Conservation (phyloP, 179 eudicot species). For the Spergularia azorica region DNA sequence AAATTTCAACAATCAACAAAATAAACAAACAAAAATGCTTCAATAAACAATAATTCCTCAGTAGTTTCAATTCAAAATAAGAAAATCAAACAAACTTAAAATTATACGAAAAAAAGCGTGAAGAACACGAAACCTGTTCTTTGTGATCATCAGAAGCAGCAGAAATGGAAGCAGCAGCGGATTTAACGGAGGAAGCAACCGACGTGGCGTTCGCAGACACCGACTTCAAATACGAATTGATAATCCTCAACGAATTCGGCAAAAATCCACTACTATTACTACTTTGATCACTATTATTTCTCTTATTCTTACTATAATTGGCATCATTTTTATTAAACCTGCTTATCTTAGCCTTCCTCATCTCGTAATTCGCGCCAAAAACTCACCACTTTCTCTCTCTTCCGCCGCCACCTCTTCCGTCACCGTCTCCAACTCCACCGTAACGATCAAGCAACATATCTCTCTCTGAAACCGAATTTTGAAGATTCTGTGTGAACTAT, state of each 20-base stretch:
- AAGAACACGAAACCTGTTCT: constrained; percentile 49
- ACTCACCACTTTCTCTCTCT: too few species aligned
- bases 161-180: constrained; percentile 58
- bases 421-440: too few species aligned
- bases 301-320: neutral
- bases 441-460: too few species aligned
- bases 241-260: constrained; percentile 58
- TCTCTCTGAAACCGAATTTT: too few species aligned
- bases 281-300: neutral
- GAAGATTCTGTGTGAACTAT: too few species aligned
- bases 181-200: constrained; percentile 48
- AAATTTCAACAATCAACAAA: neutral
- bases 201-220: constrained; percentile 44
- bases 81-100: neutral
- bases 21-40: neutral
- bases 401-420: too few species aligned
- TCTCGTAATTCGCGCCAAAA: too few species aligned
- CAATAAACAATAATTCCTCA: neutral
- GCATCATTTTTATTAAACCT: neutral
- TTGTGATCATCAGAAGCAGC: constrained; percentile 43
- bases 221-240: constrained; percentile 63
- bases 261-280: constrained; percentile 32
- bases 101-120: constrained; percentile 2
- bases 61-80: neutral
- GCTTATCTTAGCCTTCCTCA: neutral